A percentile compares a stretch with the other conserved stretches of the same genome.
Evolutionary conservation across 805 yeast species (phyloP).

Genomic region (Candida ulmi): DNA sequence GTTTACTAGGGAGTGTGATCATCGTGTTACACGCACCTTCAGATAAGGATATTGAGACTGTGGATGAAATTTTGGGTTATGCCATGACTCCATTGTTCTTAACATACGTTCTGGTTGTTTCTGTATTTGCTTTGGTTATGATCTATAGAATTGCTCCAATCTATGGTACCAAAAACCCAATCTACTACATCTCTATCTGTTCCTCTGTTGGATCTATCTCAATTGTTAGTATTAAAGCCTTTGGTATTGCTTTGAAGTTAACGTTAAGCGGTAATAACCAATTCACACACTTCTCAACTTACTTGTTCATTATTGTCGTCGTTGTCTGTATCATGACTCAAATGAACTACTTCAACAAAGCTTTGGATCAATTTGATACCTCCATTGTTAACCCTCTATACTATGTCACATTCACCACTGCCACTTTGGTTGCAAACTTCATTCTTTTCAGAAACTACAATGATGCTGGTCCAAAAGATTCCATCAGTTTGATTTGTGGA

Average conservation of each 20-base stretch:
- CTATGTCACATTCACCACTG: slow-evolving; percentile 88
- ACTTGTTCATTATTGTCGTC: slow-evolving; percentile 73
- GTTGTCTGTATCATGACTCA: slow-evolving; percentile 80
- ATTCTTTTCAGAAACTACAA: slow-evolving; percentile 83
- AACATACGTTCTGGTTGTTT: slow-evolving; percentile 57
- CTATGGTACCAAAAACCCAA: slow-evolving; percentile 76
- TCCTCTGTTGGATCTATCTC: slow-evolving; percentile 87
- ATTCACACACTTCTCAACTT: slow-evolving; percentile 79
- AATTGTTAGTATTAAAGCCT: slow-evolving; percentile 88
- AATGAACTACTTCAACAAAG: slow-evolving; percentile 92
- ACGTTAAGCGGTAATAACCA: slow-evolving; percentile 84
- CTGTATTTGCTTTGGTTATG: slow-evolving; percentile 67
- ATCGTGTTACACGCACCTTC: slow-evolving; percentile 91
- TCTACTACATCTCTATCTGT: slow-evolving; percentile 86
- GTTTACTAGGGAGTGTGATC: slow-evolving; percentile 81
- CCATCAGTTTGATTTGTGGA: slow-evolving; percentile 78
- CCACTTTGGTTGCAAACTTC: slow-evolving; percentile 80
- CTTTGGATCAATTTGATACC: slow-evolving; percentile 88
- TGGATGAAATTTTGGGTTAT: slow-evolving; percentile 77
- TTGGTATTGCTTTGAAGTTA: slow-evolving; percentile 85
- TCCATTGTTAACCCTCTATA: slow-evolving; percentile 87
- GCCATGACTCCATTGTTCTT: slow-evolving; percentile 77
- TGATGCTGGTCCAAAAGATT: slow-evolving; percentile 72
- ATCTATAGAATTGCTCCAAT: slow-evolving; percentile 78
- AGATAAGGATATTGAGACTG: slow-evolving; percentile 84